Evolutionary conservation across 2,329 filamentous ascomycete genomes (phyloP).

Genomic region (Dothiorella sarmentorum): DNA sequence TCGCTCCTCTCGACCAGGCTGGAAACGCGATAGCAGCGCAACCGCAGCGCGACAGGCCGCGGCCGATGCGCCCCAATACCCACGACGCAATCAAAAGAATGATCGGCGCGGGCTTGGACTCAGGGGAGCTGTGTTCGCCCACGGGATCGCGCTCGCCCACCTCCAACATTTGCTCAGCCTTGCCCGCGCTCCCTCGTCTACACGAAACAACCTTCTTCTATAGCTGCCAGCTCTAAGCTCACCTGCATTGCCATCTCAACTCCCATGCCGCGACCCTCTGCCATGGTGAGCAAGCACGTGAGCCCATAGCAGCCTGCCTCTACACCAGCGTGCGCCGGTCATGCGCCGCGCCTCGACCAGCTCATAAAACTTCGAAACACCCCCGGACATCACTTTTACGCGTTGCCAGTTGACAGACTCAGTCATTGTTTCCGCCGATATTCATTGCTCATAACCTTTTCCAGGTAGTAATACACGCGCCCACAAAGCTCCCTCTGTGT

Average conservation of each 20-base stretch:
- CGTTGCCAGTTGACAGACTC: background rate
- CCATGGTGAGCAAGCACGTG: background rate
- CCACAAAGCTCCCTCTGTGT: no score
- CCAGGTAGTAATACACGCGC: background rate
- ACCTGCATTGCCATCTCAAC: background rate
- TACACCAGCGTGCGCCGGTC: background rate
- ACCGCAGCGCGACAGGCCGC: background rate
- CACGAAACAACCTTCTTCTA: slow-evolving; percentile 8
- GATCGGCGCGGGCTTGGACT: slow-evolving; percentile 4
- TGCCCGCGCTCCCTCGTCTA: background rate
- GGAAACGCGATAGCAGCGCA: no score
- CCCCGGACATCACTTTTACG: slow-evolving; percentile 1
- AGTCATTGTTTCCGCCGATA: slow-evolving; percentile 1
- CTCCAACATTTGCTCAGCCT: background rate
- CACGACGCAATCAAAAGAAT: slow-evolving; percentile 3
- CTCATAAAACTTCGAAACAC: slow-evolving; percentile 14
- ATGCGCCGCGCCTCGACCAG: slow-evolving; percentile 5
- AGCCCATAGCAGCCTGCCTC: no score
- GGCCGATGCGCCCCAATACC: background rate
- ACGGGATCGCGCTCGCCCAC: background rate
- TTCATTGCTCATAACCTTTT: slow-evolving; percentile 10
- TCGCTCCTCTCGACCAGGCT: no score
- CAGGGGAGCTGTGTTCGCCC: background rate
- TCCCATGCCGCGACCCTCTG: no score
- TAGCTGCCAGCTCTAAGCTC: background rate